These are phyloP conservation scores for Phytopythium mirpurense DNA, from an alignment of 352 stramenopile genomes.

Conservation along the genomic window DNA sequence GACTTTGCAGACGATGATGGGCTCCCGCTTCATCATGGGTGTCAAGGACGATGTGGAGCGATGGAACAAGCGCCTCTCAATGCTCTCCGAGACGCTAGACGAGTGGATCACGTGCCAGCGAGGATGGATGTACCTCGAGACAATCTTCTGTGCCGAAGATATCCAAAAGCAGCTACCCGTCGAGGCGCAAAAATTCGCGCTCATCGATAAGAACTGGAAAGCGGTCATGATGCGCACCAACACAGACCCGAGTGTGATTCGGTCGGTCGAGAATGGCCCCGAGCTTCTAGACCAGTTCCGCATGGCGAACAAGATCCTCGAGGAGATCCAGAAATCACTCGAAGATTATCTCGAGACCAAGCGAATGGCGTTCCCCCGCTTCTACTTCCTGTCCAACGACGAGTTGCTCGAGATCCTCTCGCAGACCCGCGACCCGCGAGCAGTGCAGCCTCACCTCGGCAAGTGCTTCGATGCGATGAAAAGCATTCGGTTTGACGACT, in stretches of 20 bases:
- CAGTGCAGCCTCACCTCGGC: slow-evolving; percentile 86
- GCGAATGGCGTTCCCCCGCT: slow-evolving; percentile 88
- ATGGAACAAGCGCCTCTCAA: slow-evolving; percentile 85
- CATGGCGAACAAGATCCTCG: slow-evolving; percentile 78
- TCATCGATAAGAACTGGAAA: slow-evolving; percentile 87
- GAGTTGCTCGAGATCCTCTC: slow-evolving; percentile 90
- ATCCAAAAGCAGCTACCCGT: slow-evolving; percentile 87
- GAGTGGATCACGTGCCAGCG: slow-evolving; percentile 84
- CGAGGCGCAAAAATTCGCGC: slow-evolving; percentile 79
- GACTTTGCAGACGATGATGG: slow-evolving; percentile 91
- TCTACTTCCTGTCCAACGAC: slow-evolving; percentile 93
- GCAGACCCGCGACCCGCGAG: slow-evolving; percentile 85
- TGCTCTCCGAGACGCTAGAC: slow-evolving; percentile 79
- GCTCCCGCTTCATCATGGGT: slow-evolving; percentile 87
- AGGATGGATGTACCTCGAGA: slow-evolving; percentile 89
- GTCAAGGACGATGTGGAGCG: slow-evolving; percentile 89
- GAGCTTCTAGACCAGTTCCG: slow-evolving; percentile 83
- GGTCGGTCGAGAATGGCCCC: slow-evolving; percentile 60
- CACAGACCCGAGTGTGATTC: slow-evolving; percentile 69
- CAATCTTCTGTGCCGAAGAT: slow-evolving; percentile 85
- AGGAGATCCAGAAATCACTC: slow-evolving; percentile 90
- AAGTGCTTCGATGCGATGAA: slow-evolving; percentile 94
- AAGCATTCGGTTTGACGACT: slow-evolving; percentile 82
- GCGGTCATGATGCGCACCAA: slow-evolving; percentile 77
- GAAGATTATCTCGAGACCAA: slow-evolving; percentile 93